Evolutionary conservation across 2,329 filamentous ascomycete genomes (phyloP).

Genomic region (Pseudogymnoascus sp.): DNA sequence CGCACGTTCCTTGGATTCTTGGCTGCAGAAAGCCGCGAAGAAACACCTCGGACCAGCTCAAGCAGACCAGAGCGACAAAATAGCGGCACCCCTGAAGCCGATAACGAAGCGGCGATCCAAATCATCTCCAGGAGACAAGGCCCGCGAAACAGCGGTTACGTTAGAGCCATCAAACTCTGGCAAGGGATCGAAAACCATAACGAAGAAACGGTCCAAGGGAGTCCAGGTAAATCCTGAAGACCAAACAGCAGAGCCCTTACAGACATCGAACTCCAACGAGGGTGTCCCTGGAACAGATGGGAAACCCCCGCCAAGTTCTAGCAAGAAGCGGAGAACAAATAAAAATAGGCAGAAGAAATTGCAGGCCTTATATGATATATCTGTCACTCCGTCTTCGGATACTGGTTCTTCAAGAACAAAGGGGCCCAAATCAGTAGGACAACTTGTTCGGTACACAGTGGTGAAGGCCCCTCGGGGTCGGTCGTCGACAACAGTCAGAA

Average conservation of each 20-base stretch:
- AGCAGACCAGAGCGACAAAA: background rate
- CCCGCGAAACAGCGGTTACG: background rate
- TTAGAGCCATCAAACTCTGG: background rate
- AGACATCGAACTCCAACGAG: background rate
- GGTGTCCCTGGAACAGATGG: background rate
- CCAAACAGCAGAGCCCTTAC: background rate
- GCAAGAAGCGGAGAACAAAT: background rate
- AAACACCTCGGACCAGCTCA: background rate
- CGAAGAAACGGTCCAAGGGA: background rate
- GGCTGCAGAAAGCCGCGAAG: background rate
- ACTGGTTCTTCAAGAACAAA: background rate
- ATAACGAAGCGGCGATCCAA: background rate
- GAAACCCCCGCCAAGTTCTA: background rate
- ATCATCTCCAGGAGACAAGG: background rate
- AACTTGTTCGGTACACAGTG: background rate
- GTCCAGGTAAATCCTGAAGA: background rate
- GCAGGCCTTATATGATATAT: background rate
- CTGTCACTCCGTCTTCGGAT: background rate
- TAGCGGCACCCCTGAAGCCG: background rate
- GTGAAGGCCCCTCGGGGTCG: background rate
- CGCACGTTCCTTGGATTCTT: background rate
- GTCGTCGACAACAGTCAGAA: background rate
- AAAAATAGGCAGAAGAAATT: background rate
- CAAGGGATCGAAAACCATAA: background rate
- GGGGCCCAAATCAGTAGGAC: background rate